Conservation (phyloP, 23 red algal genomes). For the Gracilariopsis chorda region DNA sequence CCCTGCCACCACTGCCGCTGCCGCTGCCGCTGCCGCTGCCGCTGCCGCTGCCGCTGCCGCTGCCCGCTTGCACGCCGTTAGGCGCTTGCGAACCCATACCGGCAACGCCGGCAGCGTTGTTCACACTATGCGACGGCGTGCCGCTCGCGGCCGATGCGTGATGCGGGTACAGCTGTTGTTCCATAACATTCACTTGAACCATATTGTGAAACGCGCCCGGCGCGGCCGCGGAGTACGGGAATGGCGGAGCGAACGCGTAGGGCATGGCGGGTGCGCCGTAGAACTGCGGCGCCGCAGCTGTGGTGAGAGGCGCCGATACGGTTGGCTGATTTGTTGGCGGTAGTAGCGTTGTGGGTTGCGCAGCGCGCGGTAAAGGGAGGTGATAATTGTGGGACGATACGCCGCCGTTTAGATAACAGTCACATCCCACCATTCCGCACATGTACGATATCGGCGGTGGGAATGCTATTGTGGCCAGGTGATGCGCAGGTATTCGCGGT, state of each 20-base stretch:
- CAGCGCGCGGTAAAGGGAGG: background rate
- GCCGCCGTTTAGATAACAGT: slow-evolving; percentile 55
- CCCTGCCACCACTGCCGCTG: background rate
- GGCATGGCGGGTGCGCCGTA: background rate
- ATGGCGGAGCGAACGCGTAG: background rate
- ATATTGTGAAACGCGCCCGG: slow-evolving; percentile 46
- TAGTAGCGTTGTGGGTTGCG: background rate
- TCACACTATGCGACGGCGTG: background rate
- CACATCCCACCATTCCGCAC: slow-evolving; percentile 59
- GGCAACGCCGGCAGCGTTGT: background rate
- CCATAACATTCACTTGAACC: slow-evolving; percentile 61
- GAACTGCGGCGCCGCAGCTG: slow-evolving; percentile 15
- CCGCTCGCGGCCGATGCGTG: background rate
- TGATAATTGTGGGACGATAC: slow-evolving; percentile 50
- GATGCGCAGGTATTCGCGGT: slow-evolving; percentile 1
- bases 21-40: background rate
- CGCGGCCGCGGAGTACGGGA: background rate
- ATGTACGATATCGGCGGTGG: background rate
- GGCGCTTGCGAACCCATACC: background rate
- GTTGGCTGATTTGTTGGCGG: background rate
- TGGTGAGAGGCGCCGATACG: background rate
- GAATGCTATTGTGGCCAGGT: background rate
- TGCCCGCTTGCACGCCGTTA: background rate
- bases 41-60: background rate
- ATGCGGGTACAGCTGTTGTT: slow-evolving; percentile 17